phyloP scores from a whole-genome alignment of 306 rosid species.

The Ormosia emarginata region DNA sequence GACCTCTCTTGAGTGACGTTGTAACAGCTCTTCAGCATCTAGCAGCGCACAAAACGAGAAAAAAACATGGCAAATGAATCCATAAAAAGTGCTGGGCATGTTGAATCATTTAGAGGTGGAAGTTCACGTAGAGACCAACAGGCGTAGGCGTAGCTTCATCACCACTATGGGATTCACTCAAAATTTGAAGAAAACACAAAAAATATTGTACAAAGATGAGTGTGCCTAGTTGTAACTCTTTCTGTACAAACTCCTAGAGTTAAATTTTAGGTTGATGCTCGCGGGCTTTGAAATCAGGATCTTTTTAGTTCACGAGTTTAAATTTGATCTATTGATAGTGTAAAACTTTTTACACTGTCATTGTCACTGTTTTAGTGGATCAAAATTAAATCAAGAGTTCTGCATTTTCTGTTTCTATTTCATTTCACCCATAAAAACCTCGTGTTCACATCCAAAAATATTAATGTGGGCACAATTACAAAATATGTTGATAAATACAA shows the following conservation, averaged over 20 bases:
- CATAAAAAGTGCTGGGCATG: background rate
- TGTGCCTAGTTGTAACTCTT: background rate
- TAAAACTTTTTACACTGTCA: background rate
- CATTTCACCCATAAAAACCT: background rate
- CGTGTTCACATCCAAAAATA: background rate
- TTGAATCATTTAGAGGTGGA: background rate
- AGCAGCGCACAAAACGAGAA: background rate
- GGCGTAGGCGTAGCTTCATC: no score
- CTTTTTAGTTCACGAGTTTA: background rate
- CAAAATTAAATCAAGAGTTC: background rate
- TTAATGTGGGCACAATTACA: background rate
- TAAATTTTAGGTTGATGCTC: background rate
- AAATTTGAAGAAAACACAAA: no score
- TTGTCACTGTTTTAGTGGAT: background rate
- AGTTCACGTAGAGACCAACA: background rate
- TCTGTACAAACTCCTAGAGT: background rate
- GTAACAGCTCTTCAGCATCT: conserved; percentile 40
- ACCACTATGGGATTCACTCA: no score
- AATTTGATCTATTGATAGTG: background rate
- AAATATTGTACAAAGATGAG: background rate
- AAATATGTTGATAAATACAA: background rate
- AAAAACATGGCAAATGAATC: background rate
- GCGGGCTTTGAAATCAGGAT: background rate
- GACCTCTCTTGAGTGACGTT: conserved; percentile 47
- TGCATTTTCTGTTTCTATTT: background rate